Evolutionary conservation across 1,284 basidiomycete genomes (phyloP).

Genomic region (Sporisorium sorghi): DNA sequence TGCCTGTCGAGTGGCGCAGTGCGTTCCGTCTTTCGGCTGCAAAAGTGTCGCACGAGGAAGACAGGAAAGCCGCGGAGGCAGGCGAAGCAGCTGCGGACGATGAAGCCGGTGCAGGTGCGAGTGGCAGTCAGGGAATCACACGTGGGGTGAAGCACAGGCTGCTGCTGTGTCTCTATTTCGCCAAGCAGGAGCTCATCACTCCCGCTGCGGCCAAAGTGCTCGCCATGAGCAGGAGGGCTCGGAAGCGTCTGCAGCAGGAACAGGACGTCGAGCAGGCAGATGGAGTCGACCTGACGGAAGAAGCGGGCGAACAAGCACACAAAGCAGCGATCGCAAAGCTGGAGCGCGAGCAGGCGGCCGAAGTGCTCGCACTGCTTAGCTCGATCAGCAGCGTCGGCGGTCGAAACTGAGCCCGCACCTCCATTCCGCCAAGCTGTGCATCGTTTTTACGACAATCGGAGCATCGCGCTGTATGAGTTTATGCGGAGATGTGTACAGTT

Average conservation of each 20-base stretch:
- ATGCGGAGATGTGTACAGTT: background rate
- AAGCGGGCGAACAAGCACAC: conserved; percentile 3
- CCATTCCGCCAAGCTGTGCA: no score
- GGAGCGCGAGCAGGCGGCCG: conserved; percentile 24
- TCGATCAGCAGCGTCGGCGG: conserved; percentile 39
- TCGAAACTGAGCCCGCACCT: conserved; percentile 18
- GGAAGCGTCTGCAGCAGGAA: conserved; percentile 22
- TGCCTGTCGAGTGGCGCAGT: conserved; percentile 40
- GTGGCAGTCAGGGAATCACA: conserved; percentile 15
- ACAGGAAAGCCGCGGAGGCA: background rate
- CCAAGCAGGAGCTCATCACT: conserved; percentile 42
- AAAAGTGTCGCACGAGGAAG: background rate
- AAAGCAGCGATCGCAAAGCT: conserved; percentile 24
- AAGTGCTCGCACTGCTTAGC: conserved; percentile 33
- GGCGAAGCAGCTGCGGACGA: conserved; percentile 9
- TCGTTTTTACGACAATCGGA: no score
- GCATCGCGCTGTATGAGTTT: no score
- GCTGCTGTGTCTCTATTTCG: conserved; percentile 43
- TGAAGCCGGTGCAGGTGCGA: background rate
- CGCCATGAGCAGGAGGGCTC: conserved; percentile 30
- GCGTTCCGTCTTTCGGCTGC: conserved; percentile 40
- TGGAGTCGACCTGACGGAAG: background rate
- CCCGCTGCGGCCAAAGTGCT: conserved; percentile 19
- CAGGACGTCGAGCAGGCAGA: conserved; percentile 5
- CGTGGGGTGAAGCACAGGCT: conserved; percentile 30